Evolutionary conservation across 495 filamentous ascomycete species (phyloP).

Genomic region (Xylaria grammica): DNA sequence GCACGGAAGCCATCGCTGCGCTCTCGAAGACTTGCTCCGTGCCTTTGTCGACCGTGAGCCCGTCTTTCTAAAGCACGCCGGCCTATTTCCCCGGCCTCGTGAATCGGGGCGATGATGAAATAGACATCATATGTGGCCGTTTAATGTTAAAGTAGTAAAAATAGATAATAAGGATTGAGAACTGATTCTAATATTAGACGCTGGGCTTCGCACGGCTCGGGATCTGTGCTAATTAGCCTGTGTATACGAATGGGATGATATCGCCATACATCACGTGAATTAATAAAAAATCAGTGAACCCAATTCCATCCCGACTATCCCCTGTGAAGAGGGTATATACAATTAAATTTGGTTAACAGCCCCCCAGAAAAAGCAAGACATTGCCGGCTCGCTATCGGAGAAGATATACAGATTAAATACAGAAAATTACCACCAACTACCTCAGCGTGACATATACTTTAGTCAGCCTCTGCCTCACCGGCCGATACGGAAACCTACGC

Average conservation of each 20-base stretch:
- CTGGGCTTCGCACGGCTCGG: too few relatives aligned
- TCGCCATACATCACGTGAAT: neutral
- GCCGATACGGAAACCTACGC: constrained; percentile 9
- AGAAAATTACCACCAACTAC: neutral
- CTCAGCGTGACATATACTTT: constrained; percentile 17
- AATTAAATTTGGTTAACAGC: too few relatives aligned
- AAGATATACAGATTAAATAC: neutral
- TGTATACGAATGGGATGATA: neutral
- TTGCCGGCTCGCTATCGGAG: too few relatives aligned
- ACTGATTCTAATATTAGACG: neutral
- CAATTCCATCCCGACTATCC: neutral
- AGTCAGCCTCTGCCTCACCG: constrained; percentile 19
- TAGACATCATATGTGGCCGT: too few relatives aligned
- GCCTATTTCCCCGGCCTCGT: neutral
- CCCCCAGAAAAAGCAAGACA: too few relatives aligned
- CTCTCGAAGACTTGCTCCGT: constrained; percentile 33
- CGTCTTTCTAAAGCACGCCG: constrained; percentile 21
- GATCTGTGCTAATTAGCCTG: neutral
- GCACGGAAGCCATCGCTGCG: constrained; percentile 33
- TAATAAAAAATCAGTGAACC: neutral
- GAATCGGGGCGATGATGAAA: neutral
- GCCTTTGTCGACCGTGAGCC: constrained; percentile 28
- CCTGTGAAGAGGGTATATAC: too few relatives aligned
- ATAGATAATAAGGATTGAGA: neutral
- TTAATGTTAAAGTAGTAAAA: neutral